phyloP scores from a whole-genome alignment of 257 asterid species.

The Nicotiana knightiana region DNA sequence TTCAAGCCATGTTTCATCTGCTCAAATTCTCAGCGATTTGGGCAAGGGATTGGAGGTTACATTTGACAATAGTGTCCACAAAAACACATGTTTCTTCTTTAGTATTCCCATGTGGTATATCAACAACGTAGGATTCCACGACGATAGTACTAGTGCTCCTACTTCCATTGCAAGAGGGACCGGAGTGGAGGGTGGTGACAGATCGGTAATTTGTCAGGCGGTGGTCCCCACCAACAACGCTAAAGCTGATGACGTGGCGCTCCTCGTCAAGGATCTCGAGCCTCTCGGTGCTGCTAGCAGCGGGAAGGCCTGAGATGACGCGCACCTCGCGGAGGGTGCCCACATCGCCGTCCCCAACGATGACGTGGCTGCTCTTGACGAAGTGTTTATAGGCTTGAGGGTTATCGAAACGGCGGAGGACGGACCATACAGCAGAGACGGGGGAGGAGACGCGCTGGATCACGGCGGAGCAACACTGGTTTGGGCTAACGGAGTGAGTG shows the following conservation, averaged over 20 bases:
- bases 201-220: constrained; percentile 67
- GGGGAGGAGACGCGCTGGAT: constrained; percentile 71
- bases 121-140: constrained; percentile 77
- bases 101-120: constrained; percentile 74
- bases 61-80: constrained; percentile 75
- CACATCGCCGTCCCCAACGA: constrained; percentile 58
- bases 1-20: constrained; percentile 18
- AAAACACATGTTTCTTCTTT: constrained; percentile 72
- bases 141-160: constrained; percentile 22
- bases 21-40: constrained; percentile 48
- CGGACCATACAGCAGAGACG: constrained; percentile 59
- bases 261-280: constrained; percentile 83
- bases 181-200: constrained; percentile 58
- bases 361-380: constrained; percentile 72
- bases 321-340: constrained; percentile 66
- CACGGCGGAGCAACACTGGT: constrained; percentile 84
- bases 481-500: constrained; percentile 46
- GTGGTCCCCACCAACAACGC: constrained; percentile 90
- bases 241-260: constrained; percentile 73
- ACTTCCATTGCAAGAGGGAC: constrained; percentile 33
- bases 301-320: constrained; percentile 77
- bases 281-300: constrained; percentile 64
- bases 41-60: constrained; percentile 70
- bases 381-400: constrained; percentile 84
- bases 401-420: constrained; percentile 75